These are phyloP conservation scores for Brasilioporus rufonigricans DNA, from an alignment of 768 basidiomycete species.

Conservation along the genomic window DNA sequence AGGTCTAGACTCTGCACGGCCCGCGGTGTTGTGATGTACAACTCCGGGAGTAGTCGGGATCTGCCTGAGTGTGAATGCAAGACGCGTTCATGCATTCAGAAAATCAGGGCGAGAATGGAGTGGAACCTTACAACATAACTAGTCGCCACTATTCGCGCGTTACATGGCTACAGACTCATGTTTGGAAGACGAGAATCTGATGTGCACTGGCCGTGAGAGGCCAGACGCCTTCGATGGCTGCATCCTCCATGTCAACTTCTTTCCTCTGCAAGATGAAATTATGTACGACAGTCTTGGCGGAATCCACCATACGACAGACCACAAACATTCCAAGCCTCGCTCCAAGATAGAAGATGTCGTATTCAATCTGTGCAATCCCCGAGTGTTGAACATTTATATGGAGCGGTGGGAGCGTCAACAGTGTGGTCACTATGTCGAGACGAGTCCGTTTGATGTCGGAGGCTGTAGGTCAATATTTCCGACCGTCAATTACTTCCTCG, in stretches of 20 bases:
- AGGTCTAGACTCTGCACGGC: background rate
- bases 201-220: slow-evolving; percentile 29
- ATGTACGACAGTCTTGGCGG: slow-evolving; percentile 23
- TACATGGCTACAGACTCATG: slow-evolving; percentile 4
- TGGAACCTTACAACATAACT: background rate
- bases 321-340: slow-evolving; percentile 26
- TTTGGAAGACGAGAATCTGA: slow-evolving; percentile 31
- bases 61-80: background rate
- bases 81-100: background rate
- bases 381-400: slow-evolving; percentile 13
- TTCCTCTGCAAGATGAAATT: slow-evolving; percentile 32
- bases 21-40: background rate
- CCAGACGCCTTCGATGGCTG: slow-evolving; percentile 28
- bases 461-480: slow-evolving; percentile 7
- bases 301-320: slow-evolving; percentile 19
- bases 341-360: slow-evolving; percentile 33
- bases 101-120: background rate
- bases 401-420: slow-evolving; percentile 27
- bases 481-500: background rate
- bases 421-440: slow-evolving; percentile 26
- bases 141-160: background rate
- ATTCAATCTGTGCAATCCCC: slow-evolving; percentile 16
- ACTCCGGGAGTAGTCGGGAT: background rate
- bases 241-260: slow-evolving; percentile 30
- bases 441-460: slow-evolving; percentile 21